Percentiles rank a stretch among this genome's conserved stretches.
phyloP scores from a whole-genome alignment of 768 basidiomycete genomes.

The Leccinellum rugosiceps region DNA sequence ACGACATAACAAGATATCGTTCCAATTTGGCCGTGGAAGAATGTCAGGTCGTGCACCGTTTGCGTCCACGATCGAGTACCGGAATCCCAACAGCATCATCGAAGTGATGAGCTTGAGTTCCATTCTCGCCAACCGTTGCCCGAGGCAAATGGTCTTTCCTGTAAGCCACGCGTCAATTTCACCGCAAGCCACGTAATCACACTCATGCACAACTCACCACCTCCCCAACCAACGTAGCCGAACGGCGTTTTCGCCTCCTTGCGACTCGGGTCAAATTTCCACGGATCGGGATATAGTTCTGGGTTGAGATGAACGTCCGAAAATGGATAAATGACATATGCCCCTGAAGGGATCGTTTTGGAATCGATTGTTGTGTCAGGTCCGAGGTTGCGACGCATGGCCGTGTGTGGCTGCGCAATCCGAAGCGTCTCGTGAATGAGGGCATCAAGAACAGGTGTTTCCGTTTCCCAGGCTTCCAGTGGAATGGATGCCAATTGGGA shows the following conservation, averaged over 20 bases:
- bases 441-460: constrained; percentile 68
- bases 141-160: constrained; percentile 72
- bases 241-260: constrained; percentile 50
- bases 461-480: constrained; percentile 64
- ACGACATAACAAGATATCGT: constrained; percentile 67
- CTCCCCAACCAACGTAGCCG: constrained; percentile 76
- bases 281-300: constrained; percentile 69
- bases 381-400: constrained; percentile 78
- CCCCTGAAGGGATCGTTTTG: constrained; percentile 67
- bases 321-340: constrained; percentile 77
- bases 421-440: constrained; percentile 76
- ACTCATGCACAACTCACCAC: constrained; percentile 48
- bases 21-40: constrained; percentile 71
- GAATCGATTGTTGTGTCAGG: constrained; percentile 68
- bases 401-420: constrained; percentile 74
- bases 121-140: constrained; percentile 70
- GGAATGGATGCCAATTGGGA: constrained; percentile 56
- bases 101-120: constrained; percentile 70
- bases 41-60: constrained; percentile 42
- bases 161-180: constrained; percentile 10
- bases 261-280: constrained; percentile 67
- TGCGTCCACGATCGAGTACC: constrained; percentile 54
- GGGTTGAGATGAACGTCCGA: constrained; percentile 76
- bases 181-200: constrained; percentile 17
- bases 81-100: constrained; percentile 64